Conservation (phyloP, 192 early-diverging fungal species). For the Coemansia sp. region DNA sequence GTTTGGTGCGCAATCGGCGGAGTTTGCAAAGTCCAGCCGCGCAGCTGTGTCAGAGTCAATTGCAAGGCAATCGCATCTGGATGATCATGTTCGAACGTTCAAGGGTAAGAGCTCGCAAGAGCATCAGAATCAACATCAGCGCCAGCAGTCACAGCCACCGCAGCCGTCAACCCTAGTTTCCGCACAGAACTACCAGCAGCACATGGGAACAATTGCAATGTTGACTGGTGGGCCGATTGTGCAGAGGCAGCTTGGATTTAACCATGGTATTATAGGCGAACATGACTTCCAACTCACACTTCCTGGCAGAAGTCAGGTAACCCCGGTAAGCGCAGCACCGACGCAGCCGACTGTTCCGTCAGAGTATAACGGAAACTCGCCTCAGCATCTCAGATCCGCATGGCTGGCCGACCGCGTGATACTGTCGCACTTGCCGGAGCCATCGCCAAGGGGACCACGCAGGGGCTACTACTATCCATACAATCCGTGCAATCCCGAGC, state of each 20-base stretch:
- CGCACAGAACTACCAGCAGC: background rate
- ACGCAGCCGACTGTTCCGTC: conserved; percentile 18
- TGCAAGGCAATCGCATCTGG: conserved; percentile 41
- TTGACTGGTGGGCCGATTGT: background rate
- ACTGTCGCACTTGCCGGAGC: conserved; percentile 9
- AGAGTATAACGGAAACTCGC: conserved; percentile 27
- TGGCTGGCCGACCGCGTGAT: conserved; percentile 23
- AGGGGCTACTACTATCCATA: conserved; percentile 23
- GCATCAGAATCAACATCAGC: conserved; percentile 1
- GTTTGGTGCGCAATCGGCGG: background rate
- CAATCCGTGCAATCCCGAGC: conserved; percentile 76
- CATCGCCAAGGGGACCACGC: conserved; percentile 5
- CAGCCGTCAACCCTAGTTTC: background rate
- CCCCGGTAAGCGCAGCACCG: background rate
- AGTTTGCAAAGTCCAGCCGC: background rate
- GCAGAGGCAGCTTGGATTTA: conserved; percentile 4
- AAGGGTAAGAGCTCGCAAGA: conserved; percentile 12
- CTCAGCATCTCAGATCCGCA: conserved; percentile 15
- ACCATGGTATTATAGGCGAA: conserved; percentile 1
- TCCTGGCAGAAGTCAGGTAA: conserved; percentile 13
- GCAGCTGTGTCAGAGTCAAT: conserved; percentile 37
- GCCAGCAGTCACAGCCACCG: background rate
- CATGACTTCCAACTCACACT: conserved; percentile 36
- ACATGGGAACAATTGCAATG: background rate
- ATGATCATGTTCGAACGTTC: conserved; percentile 45